Percentiles rank a stretch among this genome's conserved stretches.
Evolutionary conservation across 225 moss, liverwort and hornwort genomes (phyloP).

Genomic region (Thuidium tamariscinum): DNA sequence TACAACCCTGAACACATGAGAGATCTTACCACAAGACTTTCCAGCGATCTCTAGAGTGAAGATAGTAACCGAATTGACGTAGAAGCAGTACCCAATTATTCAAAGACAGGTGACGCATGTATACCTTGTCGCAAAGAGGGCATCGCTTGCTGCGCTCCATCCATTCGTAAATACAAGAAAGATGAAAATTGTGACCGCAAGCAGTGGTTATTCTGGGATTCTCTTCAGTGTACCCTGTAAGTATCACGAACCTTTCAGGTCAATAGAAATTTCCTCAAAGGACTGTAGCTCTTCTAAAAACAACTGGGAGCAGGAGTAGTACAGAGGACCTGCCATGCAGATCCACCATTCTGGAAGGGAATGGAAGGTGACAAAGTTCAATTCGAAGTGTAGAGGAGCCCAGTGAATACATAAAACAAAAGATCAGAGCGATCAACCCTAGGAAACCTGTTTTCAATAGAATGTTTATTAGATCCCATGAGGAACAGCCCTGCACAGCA

Average conservation of each 20-base stretch:
- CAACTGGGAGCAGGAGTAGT: neutral
- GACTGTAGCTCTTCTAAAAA: neutral
- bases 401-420: neutral
- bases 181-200: slow-evolving; percentile 85
- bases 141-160: slow-evolving; percentile 92
- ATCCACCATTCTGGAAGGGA: neutral
- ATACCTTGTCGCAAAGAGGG: slow-evolving; percentile 90
- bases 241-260: neutral
- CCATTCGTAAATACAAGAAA: slow-evolving; percentile 93
- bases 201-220: slow-evolving; percentile 87
- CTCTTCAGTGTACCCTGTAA: slow-evolving; percentile 76
- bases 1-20: neutral
- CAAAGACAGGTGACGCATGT: neutral
- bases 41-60: neutral
- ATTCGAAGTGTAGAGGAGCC: neutral
- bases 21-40: neutral
- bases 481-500: neutral
- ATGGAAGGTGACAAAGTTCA: too few species aligned
- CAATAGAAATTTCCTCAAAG: neutral
- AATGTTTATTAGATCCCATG: neutral
- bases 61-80: neutral
- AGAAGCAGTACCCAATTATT: neutral
- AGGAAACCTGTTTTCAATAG: too few species aligned
- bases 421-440: neutral
- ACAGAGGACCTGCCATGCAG: neutral